Conservation (phyloP, 495 filamentous ascomycete genomes). For the Talaromyces thailandensis region DNA sequence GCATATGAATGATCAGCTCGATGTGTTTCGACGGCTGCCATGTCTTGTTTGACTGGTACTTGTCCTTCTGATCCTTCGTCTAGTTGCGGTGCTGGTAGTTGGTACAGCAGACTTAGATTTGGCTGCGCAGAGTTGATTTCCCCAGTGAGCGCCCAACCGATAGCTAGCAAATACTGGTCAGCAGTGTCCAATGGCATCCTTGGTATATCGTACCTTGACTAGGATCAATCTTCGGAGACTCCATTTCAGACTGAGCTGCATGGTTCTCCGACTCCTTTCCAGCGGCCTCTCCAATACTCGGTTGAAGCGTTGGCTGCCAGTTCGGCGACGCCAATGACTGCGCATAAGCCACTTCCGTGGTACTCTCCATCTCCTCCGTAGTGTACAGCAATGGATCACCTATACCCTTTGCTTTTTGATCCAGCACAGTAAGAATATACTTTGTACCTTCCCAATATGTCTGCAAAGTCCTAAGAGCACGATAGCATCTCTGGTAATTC, state of each 20-base stretch:
- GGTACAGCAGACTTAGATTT: constrained; percentile 65
- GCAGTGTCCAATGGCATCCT: not conserved
- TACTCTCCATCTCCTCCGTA: constrained; percentile 65
- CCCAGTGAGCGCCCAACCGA: constrained; percentile 72
- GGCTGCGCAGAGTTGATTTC: constrained; percentile 75
- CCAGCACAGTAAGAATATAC: constrained; percentile 77
- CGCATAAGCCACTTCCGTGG: constrained; percentile 28
- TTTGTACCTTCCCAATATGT: constrained; percentile 78
- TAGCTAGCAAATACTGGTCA: constrained; percentile 37
- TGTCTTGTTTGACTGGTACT: not conserved
- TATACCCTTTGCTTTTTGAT: constrained; percentile 78
- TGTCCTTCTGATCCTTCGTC: constrained; percentile 9
- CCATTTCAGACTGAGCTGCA: constrained; percentile 13
- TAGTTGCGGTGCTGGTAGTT: constrained; percentile 32
- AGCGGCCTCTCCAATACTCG: constrained; percentile 16
- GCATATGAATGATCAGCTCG: not conserved
- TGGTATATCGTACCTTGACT: constrained; percentile 36
- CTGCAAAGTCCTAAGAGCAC: constrained; percentile 65
- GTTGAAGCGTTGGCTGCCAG: constrained; percentile 23
- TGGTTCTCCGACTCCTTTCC: constrained; percentile 18
- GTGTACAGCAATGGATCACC: constrained; percentile 74
- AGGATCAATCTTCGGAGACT: constrained; percentile 38
- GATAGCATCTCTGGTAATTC: constrained; percentile 76
- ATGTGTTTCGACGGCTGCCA: not conserved
- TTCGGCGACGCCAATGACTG: constrained; percentile 32